Conservation (phyloP, 2,329 filamentous ascomycete genomes). For the Lachnellula arida region DNA sequence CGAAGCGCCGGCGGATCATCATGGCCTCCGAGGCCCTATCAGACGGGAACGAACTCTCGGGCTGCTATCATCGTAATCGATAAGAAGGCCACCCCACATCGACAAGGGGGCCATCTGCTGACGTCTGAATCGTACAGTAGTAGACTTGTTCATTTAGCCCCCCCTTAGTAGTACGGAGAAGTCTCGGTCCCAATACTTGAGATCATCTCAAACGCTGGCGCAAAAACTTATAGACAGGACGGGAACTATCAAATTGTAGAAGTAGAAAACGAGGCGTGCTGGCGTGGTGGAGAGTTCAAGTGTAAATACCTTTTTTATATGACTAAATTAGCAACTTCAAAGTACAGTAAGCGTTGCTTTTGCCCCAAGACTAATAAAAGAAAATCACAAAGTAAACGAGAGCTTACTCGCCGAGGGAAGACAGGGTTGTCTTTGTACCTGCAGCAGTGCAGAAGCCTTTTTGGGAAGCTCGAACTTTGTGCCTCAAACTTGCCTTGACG, state of each 20-base stretch:
- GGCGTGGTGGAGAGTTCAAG: background rate
- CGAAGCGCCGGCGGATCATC: slow-evolving; percentile 6
- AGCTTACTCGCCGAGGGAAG: background rate
- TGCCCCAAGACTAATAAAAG: background rate
- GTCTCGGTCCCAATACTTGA: slow-evolving; percentile 1
- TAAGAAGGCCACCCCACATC: background rate
- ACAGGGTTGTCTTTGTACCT: slow-evolving; percentile 15
- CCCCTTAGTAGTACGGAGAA: too few species aligned
- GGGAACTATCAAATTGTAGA: background rate
- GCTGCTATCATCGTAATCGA: slow-evolving; percentile 12
- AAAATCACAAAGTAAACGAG: background rate
- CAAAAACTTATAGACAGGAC: background rate
- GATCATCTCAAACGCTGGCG: slow-evolving; percentile 4
- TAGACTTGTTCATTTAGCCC: background rate
- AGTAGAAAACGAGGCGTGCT: too few species aligned
- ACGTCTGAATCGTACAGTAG: background rate
- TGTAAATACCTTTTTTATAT: background rate
- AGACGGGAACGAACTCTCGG: slow-evolving; percentile 9
- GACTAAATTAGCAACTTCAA: background rate
- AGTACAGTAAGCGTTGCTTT: background rate
- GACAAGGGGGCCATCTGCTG: background rate
- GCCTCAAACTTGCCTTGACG: background rate
- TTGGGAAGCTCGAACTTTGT: background rate
- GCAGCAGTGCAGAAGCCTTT: slow-evolving; percentile 15
- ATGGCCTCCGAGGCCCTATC: background rate